These are phyloP conservation scores for Botryotinia convoluta DNA, from an alignment of 2,329 filamentous ascomycete genomes.

Conservation along the genomic window DNA sequence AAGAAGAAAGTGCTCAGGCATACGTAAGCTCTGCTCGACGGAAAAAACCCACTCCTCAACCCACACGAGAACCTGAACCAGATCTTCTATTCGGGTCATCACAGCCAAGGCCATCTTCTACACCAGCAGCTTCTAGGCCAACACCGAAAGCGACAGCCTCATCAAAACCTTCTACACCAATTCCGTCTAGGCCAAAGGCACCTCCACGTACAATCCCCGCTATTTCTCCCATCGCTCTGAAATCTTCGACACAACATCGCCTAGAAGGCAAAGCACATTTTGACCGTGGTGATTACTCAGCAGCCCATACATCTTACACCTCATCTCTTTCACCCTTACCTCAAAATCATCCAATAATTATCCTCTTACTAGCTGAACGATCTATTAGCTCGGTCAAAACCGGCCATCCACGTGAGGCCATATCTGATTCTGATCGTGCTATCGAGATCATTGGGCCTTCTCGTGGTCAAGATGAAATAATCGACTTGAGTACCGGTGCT, in stretches of 20 bases:
- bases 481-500: constrained; percentile 63
- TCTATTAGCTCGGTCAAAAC: constrained; percentile 88
- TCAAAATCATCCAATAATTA: constrained; percentile 73
- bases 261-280: constrained; percentile 82
- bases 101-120: constrained; percentile 35
- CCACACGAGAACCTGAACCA: constrained; percentile 47
- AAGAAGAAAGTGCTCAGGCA: constrained; percentile 77
- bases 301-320: constrained; percentile 80
- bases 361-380: constrained; percentile 88
- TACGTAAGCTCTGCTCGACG: constrained; percentile 86
- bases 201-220: constrained; percentile 55
- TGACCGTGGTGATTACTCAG: constrained; percentile 88
- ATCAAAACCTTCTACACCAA: constrained; percentile 45
- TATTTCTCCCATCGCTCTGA: constrained; percentile 66
- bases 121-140: constrained; percentile 36
- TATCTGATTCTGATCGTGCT: constrained; percentile 79
- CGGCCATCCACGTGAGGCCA: constrained; percentile 83
- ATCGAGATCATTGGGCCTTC: constrained; percentile 75
- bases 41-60: constrained; percentile 57
- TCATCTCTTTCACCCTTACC: constrained; percentile 74
- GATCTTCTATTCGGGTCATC: constrained; percentile 61
- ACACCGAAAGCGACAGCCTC: constrained; percentile 41
- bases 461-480: constrained; percentile 75
- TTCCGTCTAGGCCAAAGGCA: constrained; percentile 46
- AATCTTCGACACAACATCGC: constrained; percentile 74